These are phyloP conservation scores for Eutreptiella sp. DNA, from an alignment of 208 protist genomes.

Conservation along the genomic window DNA sequence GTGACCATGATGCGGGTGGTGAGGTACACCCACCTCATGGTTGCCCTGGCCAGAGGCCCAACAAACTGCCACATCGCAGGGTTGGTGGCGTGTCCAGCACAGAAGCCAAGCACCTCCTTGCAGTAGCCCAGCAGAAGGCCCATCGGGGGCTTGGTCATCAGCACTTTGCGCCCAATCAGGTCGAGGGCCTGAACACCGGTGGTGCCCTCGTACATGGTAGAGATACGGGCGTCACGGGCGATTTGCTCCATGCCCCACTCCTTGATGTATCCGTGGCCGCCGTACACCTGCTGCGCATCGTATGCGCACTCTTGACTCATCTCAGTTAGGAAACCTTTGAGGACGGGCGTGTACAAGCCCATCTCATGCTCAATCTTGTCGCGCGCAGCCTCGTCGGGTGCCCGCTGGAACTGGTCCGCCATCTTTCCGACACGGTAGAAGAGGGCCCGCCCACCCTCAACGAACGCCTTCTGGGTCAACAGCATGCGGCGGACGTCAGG, in stretches of 20 bases:
- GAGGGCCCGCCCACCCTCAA: slow-evolving; percentile 69
- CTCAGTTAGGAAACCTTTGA: slow-evolving; percentile 69
- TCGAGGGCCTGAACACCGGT: slow-evolving; percentile 72
- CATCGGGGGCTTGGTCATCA: slow-evolving; percentile 50
- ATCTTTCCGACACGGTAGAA: slow-evolving; percentile 58
- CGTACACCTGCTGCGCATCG: slow-evolving; percentile 57
- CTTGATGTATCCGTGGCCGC: slow-evolving; percentile 68
- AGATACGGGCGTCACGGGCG: slow-evolving; percentile 59
- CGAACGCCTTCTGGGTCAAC: slow-evolving; percentile 67
- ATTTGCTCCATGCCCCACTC: slow-evolving; percentile 70
- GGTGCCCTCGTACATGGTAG: slow-evolving; percentile 67
- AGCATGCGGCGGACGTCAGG: slow-evolving; percentile 68
- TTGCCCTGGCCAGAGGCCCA: too few relatives aligned
- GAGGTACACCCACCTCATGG: slow-evolving; percentile 51
- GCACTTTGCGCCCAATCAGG: slow-evolving; percentile 70
- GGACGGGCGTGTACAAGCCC: slow-evolving; percentile 72
- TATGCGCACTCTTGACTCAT: slow-evolving; percentile 58
- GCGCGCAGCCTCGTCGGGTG: slow-evolving; percentile 27
- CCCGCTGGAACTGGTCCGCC: slow-evolving; percentile 50
- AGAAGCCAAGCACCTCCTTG: slow-evolving; percentile 40
- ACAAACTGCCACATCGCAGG: slow-evolving; percentile 59
- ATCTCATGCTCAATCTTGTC: slow-evolving; percentile 50
- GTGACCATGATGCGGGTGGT: slow-evolving; percentile 46
- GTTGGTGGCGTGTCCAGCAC: slow-evolving; percentile 46
- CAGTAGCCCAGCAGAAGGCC: slow-evolving; percentile 45